A percentile compares a stretch with the other conserved stretches of the same genome.
Conservation (phyloP, 371 early-diverging fungal species). For the Lichtheimia corymbifera region DNA sequence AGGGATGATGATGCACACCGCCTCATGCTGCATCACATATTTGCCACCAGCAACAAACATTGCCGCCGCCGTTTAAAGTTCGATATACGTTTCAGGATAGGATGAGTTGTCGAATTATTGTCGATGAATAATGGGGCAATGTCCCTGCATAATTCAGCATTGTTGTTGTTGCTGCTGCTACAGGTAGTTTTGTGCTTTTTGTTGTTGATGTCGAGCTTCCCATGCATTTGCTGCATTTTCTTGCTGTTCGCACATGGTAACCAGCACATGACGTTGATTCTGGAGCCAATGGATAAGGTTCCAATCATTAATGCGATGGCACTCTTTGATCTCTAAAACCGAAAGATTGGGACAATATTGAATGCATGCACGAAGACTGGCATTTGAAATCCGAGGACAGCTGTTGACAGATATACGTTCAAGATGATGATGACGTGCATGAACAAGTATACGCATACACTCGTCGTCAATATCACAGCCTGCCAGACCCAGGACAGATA, state of each 20-base stretch:
- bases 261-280: slow-evolving; percentile 27
- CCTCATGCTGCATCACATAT: too few species aligned
- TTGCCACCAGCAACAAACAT: too few species aligned
- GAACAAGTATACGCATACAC: slow-evolving; percentile 49
- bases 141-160: too few species aligned
- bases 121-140: too few species aligned
- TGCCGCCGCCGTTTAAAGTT: too few species aligned
- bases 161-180: too few species aligned
- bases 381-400: slow-evolving; percentile 51
- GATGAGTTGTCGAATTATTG: too few species aligned
- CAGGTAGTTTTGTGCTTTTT: not conserved
- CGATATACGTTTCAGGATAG: too few species aligned
- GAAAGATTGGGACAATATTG: slow-evolving; percentile 53
- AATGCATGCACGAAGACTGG: slow-evolving; percentile 46
- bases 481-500: slow-evolving; percentile 55
- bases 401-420: slow-evolving; percentile 61
- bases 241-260: slow-evolving; percentile 47
- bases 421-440: slow-evolving; percentile 34
- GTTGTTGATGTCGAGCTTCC: slow-evolving; percentile 17
- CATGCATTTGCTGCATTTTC: slow-evolving; percentile 35
- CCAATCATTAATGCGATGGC: slow-evolving; percentile 48
- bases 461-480: slow-evolving; percentile 61
- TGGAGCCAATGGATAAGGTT: slow-evolving; percentile 38
- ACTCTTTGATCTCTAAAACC: slow-evolving; percentile 64
- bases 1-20: too few species aligned